Base-by-base conservation (phyloP, 768 basidiomycete species). In the Dictyophora rubrovolvata region DNA sequence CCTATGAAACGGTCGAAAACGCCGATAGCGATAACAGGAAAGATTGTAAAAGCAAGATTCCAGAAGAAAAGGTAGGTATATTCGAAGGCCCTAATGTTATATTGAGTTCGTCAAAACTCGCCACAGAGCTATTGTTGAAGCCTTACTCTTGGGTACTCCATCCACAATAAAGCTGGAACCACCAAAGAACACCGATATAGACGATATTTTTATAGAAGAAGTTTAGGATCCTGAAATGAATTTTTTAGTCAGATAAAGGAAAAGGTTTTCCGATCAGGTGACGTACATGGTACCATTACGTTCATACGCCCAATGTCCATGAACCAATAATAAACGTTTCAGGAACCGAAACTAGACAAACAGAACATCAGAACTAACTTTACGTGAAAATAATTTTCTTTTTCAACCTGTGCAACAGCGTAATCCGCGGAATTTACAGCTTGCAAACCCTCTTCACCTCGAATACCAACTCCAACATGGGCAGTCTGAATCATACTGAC, bases 401-500 rank as follows among this genome's bases (percentile, higher is more conserved):
- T 42, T 28, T 7, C 28, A 28, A 42, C 42, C 69, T 97, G 95
- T 1, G 92, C 95, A 73, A 98, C 94, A 0, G 95, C 95, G 65
- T 96, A 97, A 69, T 98, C 95, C 6, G 95, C 95, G 5, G 93
- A 96, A 94, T 97, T 97, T 52, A 95, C 94, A 33, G 95, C 95
- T 71, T 98, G 95, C 20, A 93, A 94, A 53, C 95, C 95, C 70
- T 98, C 95, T 37, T 94, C 80, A 49, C 95, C 95, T 64, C 91
- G 82, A 23, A 98, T 75, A 20, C 95, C 95, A 67, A 93, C 91
- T 2, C 95, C 95, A 63, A 98, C 87, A 69, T 98, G 93, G n/a
- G 95, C 95, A 67, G 95, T 95, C 69, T 98, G 95, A 60, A 98
- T 98, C 95, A 98, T 98, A 6, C 94, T 93, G 21, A 98, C 95